Conservation (phyloP, 164 flowering plant genomes). For the Macadamia tetraphylla region DNA sequence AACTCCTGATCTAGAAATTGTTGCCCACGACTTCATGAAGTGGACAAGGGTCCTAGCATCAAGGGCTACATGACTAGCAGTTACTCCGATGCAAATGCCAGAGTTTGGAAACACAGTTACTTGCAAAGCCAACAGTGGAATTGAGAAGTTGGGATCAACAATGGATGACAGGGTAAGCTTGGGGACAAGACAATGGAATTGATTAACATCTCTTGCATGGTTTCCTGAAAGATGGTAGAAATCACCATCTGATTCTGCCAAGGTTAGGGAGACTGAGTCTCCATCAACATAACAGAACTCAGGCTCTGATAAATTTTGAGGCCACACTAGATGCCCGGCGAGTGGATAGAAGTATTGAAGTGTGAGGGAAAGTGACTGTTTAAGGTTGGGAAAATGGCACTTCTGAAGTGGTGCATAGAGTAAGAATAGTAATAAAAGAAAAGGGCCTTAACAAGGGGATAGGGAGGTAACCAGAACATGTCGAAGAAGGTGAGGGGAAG, state of each 20-base stretch:
- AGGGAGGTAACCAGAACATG: constrained; percentile 16
- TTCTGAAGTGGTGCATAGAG: background rate
- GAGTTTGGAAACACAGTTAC: constrained; percentile 29
- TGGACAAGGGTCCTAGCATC: constrained; percentile 24
- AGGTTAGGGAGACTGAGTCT: constrained; percentile 15
- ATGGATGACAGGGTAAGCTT: background rate
- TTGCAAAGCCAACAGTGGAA: constrained; percentile 26
- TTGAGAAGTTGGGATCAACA: no score
- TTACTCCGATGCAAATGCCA: constrained; percentile 32
- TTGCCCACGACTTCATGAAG: constrained; percentile 40
- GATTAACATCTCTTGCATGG: background rate
- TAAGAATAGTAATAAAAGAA: constrained; percentile 15
- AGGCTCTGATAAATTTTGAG: constrained; percentile 15
- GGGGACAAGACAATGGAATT: constrained; percentile 20
- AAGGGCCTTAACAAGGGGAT: constrained; percentile 5
- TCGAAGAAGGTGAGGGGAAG: constrained; percentile 29
- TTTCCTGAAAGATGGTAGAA: constrained; percentile 14
- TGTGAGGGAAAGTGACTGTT: constrained; percentile 25
- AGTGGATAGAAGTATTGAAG: no score
- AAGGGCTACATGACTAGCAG: constrained; percentile 20
- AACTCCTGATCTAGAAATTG: constrained; percentile 3
- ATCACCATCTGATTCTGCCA: constrained; percentile 18
- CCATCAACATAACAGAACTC: constrained; percentile 12
- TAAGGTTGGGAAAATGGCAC: constrained; percentile 26
- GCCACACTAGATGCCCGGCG: constrained; percentile 4